Evolutionary conservation across 306 rosid species (phyloP).

Genomic region (Medicago ruthenica): DNA sequence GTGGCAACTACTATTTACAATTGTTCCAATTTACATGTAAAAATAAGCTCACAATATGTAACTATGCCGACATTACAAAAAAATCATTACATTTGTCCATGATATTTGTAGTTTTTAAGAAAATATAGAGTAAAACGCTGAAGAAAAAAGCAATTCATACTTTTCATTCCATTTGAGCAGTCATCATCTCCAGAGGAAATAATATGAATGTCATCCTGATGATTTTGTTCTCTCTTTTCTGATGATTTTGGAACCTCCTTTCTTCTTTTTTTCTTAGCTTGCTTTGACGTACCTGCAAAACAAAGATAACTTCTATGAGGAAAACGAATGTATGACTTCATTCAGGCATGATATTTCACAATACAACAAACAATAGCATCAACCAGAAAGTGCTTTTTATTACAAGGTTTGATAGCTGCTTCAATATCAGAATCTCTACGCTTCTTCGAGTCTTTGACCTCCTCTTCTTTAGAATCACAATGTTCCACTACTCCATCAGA

Average conservation of each 20-base stretch:
- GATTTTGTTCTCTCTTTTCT: constrained; percentile 41
- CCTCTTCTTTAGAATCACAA: constrained; percentile 28
- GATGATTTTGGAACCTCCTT: constrained; percentile 43
- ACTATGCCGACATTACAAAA: neutral
- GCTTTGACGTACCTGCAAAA: constrained; percentile 67
- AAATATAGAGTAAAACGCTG: constrained; percentile 18
- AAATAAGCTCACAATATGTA: neutral
- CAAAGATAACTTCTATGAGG: neutral
- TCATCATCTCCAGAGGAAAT: constrained; percentile 56
- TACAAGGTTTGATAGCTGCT: constrained; percentile 34
- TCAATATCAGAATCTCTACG: constrained; percentile 33
- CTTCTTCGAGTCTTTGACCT: constrained; percentile 15
- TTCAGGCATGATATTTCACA: constrained; percentile 15
- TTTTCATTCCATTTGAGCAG: constrained; percentile 60
- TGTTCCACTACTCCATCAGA: constrained; percentile 36
- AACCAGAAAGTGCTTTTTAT: neutral
- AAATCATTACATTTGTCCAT: neutral
- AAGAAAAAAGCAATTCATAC: constrained; percentile 45
- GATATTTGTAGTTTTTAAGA: constrained; percentile 10
- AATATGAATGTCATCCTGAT: constrained; percentile 45
- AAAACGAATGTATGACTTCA: constrained; percentile 23
- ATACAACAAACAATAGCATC: neutral
- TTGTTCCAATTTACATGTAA: constrained; percentile 1
- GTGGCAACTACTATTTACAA: neutral
- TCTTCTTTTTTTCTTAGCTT: constrained; percentile 56